Conservation (phyloP, 176 grass and related monocot species). For the Cocos nucifera region DNA sequence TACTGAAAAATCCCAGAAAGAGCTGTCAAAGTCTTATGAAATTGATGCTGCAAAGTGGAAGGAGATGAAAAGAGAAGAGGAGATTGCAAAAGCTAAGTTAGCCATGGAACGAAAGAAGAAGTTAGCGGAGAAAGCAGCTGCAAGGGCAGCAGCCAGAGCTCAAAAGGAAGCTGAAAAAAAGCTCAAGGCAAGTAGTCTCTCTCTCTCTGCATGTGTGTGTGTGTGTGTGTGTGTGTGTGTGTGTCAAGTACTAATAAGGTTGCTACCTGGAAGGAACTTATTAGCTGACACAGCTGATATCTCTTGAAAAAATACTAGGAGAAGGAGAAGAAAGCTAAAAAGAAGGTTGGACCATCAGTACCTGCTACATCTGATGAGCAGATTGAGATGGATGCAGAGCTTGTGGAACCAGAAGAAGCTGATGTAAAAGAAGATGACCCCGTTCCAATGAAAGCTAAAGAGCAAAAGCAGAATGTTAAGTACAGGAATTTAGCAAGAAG, state of each 20-base stretch:
- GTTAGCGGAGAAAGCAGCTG: constrained; percentile 69
- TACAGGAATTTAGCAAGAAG: constrained; percentile 28
- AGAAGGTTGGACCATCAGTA: constrained; percentile 33
- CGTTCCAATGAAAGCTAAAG: constrained; percentile 29
- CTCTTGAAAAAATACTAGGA: constrained; percentile 32
- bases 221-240: background rate
- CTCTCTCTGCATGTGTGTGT: background rate
- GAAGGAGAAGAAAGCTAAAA: constrained; percentile 80
- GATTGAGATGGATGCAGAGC: constrained; percentile 44
- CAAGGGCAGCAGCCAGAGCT: constrained; percentile 57
- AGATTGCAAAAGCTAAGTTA: constrained; percentile 75
- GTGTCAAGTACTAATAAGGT: background rate
- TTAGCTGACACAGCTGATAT: background rate
- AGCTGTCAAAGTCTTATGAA: constrained; percentile 37
- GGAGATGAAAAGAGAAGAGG: constrained; percentile 86
- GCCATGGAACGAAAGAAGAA: constrained; percentile 92
- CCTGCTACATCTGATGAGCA: constrained; percentile 27
- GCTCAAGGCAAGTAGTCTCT: constrained; percentile 35
- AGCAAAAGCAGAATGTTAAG: constrained; percentile 42
- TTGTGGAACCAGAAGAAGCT: constrained; percentile 50
- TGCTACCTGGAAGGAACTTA: background rate
- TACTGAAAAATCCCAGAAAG: constrained; percentile 39
- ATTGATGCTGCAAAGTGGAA: constrained; percentile 65
- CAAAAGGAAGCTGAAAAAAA: constrained; percentile 83
- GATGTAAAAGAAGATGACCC: constrained; percentile 21